Evolutionary conservation across 192 early-diverging fungal species (phyloP).

Genomic region (Entomortierella beljakovae): DNA sequence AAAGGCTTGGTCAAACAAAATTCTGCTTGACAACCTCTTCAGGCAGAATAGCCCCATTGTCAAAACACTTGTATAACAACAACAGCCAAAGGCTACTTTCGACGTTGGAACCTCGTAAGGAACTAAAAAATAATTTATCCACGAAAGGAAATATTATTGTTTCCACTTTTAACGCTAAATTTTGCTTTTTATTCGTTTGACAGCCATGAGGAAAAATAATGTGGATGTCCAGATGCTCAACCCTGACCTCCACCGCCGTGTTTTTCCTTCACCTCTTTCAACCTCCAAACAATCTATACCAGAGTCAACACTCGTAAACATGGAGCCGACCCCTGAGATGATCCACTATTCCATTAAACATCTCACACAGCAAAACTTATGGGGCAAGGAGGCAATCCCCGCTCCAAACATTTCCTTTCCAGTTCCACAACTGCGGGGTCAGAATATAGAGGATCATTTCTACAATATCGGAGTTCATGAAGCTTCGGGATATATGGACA

Average conservation of each 20-base stretch:
- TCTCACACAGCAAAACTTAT: conserved; percentile 62
- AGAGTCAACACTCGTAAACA: neutral
- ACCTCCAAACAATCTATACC: neutral
- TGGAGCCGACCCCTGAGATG: conserved; percentile 38
- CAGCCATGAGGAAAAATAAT: conserved; percentile 51
- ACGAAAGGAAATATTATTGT: too few relatives aligned
- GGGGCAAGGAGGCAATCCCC: conserved; percentile 63
- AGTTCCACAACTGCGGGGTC: conserved; percentile 55
- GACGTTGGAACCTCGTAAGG: conserved; percentile 17
- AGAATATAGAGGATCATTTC: conserved; percentile 82
- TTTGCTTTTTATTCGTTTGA: neutral
- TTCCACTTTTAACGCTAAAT: neutral
- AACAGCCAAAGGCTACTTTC: conserved; percentile 22
- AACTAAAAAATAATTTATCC: neutral
- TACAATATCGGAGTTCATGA: conserved; percentile 74
- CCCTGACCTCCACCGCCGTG: conserved; percentile 53
- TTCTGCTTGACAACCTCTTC: conserved; percentile 12
- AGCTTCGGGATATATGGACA: conserved; percentile 64
- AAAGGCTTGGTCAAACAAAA: neutral
- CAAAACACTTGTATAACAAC: neutral
- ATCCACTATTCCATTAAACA: conserved; percentile 56
- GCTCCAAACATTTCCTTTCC: conserved; percentile 40
- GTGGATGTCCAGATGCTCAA: conserved; percentile 76
- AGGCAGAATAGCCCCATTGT: neutral
- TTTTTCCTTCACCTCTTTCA: conserved; percentile 53